Conservation (phyloP, 148 eudicot species). For the Rhododendron ovatum region DNA sequence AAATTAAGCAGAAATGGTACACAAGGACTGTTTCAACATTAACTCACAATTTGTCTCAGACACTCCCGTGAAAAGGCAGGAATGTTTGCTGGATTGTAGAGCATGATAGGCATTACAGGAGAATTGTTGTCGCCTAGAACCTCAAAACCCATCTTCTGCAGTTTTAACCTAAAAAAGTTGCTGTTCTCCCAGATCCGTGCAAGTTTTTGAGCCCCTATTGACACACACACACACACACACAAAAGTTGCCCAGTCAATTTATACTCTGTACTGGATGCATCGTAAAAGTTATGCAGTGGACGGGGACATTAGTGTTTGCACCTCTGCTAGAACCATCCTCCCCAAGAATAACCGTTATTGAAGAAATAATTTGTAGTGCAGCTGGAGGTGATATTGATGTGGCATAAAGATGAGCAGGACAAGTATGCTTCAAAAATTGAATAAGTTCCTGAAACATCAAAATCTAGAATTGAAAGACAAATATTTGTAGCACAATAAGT, state of each 20-base stretch:
- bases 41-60: slow-evolving; percentile 69
- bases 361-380: slow-evolving; percentile 82
- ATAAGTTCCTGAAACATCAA: slow-evolving; percentile 58
- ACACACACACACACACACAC: not conserved
- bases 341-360: slow-evolving; percentile 77
- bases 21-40: slow-evolving; percentile 15
- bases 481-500: not conserved
- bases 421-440: slow-evolving; percentile 60
- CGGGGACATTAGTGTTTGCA: slow-evolving; percentile 13
- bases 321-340: slow-evolving; percentile 98
- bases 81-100: slow-evolving; percentile 91
- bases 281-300: not conserved
- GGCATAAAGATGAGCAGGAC: slow-evolving; percentile 92
- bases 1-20: slow-evolving; percentile 25
- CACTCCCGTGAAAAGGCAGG: slow-evolving; percentile 98
- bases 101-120: slow-evolving; percentile 98
- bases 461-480: not conserved
- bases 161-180: slow-evolving; percentile 88
- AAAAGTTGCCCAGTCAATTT: not conserved
- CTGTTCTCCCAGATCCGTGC: slow-evolving; percentile 83
- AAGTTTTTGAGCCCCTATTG: slow-evolving; percentile 81
- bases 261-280: not conserved
- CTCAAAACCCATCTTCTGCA: slow-evolving; percentile 96
- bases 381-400: slow-evolving; percentile 95
- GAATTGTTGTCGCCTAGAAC: slow-evolving; percentile 97